Conservation (phyloP, 2,329 filamentous ascomycete genomes). For the Ophiognomonia clavigignenti-juglandacearum region DNA sequence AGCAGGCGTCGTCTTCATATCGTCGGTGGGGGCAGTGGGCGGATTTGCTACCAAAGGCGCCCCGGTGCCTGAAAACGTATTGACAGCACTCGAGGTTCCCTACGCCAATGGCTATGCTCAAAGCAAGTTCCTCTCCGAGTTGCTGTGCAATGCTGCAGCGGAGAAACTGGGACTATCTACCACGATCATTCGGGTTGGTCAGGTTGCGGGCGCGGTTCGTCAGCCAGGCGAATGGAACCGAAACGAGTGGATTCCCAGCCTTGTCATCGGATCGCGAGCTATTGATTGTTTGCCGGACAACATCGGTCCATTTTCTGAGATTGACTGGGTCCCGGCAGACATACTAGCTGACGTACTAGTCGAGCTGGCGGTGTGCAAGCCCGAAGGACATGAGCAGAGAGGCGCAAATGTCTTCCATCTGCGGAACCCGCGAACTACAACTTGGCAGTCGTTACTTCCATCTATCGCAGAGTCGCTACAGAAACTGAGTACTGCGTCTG, state of each 20-base stretch:
- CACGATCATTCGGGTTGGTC: constrained; percentile 29
- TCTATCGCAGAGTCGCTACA: no score
- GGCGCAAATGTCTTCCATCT: no score
- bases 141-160: constrained; percentile 24
- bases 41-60: not conserved
- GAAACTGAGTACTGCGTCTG: no score
- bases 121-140: constrained; percentile 32
- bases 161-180: constrained; percentile 22
- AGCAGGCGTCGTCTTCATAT: constrained; percentile 42
- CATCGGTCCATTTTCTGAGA: not conserved
- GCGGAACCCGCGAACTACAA: no score
- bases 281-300: not conserved
- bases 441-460: no score
- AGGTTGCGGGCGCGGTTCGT: constrained; percentile 25
- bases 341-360: not conserved
- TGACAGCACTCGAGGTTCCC: constrained; percentile 22
- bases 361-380: no score
- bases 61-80: constrained; percentile 16
- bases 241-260: constrained; percentile 2
- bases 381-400: no score
- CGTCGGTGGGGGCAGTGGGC: constrained; percentile 42
- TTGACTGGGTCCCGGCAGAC: constrained; percentile 6
- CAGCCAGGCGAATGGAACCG: not conserved
- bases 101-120: constrained; percentile 27
- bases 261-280: not conserved